Evolutionary conservation across 179 eudicot species (phyloP).

Genomic region (Patellifolia procumbens): DNA sequence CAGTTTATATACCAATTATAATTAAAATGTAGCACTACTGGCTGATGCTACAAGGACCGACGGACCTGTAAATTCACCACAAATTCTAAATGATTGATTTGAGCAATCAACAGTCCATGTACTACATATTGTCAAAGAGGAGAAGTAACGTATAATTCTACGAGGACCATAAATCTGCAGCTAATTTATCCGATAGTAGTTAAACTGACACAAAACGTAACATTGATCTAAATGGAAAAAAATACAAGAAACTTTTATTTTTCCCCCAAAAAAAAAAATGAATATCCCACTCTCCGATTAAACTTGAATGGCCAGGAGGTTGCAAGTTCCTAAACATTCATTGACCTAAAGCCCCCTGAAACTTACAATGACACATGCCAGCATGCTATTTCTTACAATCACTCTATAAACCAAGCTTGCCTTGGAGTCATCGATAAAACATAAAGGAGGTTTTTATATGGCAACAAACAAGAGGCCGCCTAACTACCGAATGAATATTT

Average conservation of each 20-base stretch:
- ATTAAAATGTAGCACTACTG: not conserved
- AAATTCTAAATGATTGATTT: not conserved
- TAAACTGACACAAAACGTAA: not conserved
- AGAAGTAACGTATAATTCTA: not conserved
- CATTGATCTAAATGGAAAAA: not conserved
- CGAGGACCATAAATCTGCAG: not conserved
- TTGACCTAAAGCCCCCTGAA: not conserved
- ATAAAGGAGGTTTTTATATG: not conserved
- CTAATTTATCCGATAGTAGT: not conserved
- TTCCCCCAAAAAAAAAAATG: not conserved
- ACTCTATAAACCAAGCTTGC: not conserved
- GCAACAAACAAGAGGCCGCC: not conserved
- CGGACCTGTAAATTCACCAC: constrained; percentile 59
- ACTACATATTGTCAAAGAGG: not conserved
- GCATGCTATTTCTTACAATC: not conserved
- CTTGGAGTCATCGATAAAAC: not conserved
- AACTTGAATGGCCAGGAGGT: not conserved
- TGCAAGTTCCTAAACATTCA: constrained; percentile 1
- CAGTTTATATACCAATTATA: not conserved
- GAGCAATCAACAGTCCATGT: not conserved
- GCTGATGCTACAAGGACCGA: not conserved
- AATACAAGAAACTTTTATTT: not conserved
- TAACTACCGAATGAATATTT: not conserved
- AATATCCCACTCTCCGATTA: not conserved
- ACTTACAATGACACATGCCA: not conserved